Evolutionary conservation across 2,329 filamentous ascomycete species (phyloP), one percentile per base, ranked within the genome.

Genomic region (Apiospora hydei): DNA sequence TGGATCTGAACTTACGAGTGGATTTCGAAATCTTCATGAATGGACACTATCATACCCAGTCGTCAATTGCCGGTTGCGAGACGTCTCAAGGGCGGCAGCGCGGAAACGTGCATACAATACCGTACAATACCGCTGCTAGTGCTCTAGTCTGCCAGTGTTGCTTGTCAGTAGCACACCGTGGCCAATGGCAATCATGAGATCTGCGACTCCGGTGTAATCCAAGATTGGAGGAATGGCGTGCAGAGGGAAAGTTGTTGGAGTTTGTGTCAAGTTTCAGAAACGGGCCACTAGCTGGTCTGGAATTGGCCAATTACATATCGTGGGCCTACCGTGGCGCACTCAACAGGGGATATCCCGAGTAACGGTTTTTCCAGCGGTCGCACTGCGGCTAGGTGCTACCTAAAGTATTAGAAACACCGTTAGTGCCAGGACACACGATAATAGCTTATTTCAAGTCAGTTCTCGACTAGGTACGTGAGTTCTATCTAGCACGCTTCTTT

Each of bases 221-320:
- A 34, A 30, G 51, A 57, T 34, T 16, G 26, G 51, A 34, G 53
- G 24, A 26, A 53, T 34, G 30, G 30, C 8, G 18, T 21, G 30
- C 53, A n/a, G 57, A 64, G n/a, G 18, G 34, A 64, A n/a, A 41
- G 57, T 21, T 18, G 57, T 41, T 64, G 57, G 57, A 64, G 21
- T 38, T 18, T 34, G 21, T 64, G 57, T 64, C 34, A 64, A 41
- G 57, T 64, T 64, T 64, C 57, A 64, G 57, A 64, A 41, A 24
- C 57, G 57, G 34, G 18, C 57, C 57, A 34, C 57, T 64, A 64
- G 30, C 11, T 57, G 30, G 51, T 16, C 51, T 26, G 30, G 51
- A 57, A 18, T 34, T 38, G 53, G 18, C 18, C 21, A 30, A 8
- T 64, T 10, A 41, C 57, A 38, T 6, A 10, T 41, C 41, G 34